phyloP scores from a whole-genome alignment of 768 basidiomycete genomes.

The Lentinula aciculospora region DNA sequence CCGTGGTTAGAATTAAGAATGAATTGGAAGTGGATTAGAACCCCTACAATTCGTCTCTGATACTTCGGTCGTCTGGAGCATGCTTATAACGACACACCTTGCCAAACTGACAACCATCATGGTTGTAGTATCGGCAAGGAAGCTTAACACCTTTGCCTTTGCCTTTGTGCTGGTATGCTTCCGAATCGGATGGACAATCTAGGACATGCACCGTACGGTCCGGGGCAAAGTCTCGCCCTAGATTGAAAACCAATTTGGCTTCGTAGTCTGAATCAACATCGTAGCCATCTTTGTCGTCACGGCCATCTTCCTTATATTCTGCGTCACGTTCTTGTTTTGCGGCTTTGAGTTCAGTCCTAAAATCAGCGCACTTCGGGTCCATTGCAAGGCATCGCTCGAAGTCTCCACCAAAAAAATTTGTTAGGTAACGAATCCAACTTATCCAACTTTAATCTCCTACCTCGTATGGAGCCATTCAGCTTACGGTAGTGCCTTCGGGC shows the following conservation, averaged over 20 bases:
- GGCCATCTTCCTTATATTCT: background rate
- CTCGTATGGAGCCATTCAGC: background rate
- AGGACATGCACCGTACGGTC: background rate
- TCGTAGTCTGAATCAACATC: background rate
- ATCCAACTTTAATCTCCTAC: background rate
- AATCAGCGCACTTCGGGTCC: background rate
- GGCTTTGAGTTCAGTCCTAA: background rate
- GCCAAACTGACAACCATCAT: conserved; percentile 25
- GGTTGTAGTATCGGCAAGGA: conserved; percentile 35
- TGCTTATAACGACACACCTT: conserved; percentile 25
- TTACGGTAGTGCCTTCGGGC: background rate
- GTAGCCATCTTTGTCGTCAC: background rate
- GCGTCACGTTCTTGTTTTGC: background rate
- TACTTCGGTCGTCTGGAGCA: conserved; percentile 28
- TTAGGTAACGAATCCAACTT: background rate
- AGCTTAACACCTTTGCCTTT: conserved; percentile 15
- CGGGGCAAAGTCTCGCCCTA: background rate
- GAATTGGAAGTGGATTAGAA: background rate
- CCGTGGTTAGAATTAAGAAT: background rate
- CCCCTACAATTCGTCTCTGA: conserved; percentile 30
- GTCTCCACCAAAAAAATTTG: background rate
- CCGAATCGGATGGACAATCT: conserved; percentile 28
- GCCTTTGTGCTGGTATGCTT: conserved; percentile 30
- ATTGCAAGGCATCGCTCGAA: background rate
- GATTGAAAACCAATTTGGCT: background rate